Evolutionary conservation across 2,329 filamentous ascomycete species (phyloP), one percentile per base, ranked within the genome.

Genomic region (Xylaria sp.): DNA sequence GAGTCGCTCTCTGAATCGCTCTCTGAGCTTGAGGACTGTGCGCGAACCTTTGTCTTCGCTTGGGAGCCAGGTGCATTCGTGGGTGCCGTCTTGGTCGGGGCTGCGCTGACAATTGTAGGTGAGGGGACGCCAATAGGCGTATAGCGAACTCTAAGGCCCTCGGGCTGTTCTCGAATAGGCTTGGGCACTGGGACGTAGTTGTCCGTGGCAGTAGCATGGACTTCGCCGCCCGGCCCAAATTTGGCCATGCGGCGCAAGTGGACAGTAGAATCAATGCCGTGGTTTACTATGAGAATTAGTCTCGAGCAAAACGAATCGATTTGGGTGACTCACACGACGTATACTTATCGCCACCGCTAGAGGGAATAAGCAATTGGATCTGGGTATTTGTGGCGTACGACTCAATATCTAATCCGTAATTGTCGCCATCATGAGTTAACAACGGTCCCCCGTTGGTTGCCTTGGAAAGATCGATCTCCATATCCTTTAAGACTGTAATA

Each of bases 141-240:
- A 74, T 85, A 92, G 33, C 90, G 85, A 75, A 87, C 84, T 69
- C 83, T 86, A 55, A 93, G 77, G 6, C 87, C 88, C 69, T 84
- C 81, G 1, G 90, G 89, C 73, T 93, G 90, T 46, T 84, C 79
- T 61, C 88, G 84, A 49, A 86, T 79, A 1, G 81, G 74, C 61
- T 80, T 85, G 2, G 70, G 68, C 58, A 82, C 78, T 4, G 83
- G 77, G 2, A 81, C 78, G 48, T 80, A 78, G 21, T 79, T 72
- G 11, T 75, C 48, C 62, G 74, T 68, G 73, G 77, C 63, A 73
- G 78, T 75, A 74, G 81, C 64, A 70, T 75, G 68, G 66, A 73
- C 65, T 62, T 75, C 65, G 73, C 74, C 66, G 68, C 76, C 65
- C 71, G 82, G 74, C n/a, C 79, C 74, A 19, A 91, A 77, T 41